Evolutionary conservation across 2,329 filamentous ascomycete species (phyloP), one percentile per base, ranked within the genome.

Genomic region (Aspergillus bombycis): DNA sequence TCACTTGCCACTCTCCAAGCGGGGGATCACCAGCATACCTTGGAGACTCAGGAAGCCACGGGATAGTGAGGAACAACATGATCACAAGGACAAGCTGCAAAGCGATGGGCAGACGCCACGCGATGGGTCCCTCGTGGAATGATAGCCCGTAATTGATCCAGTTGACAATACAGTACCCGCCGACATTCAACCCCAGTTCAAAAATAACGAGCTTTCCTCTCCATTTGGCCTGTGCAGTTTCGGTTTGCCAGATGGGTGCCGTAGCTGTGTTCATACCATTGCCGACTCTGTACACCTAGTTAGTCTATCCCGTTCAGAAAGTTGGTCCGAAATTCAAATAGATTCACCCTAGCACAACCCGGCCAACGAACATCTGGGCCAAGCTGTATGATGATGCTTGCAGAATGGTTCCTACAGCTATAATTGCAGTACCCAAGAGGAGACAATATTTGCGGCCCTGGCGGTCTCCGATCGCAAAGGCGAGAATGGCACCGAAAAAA

Each of bases 201-300:
- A 57, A 19, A 4, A 43, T 43, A 14, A 57, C 36, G 1, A 57
- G 55, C 26, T 38, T 57, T 12, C 55, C 55, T 30, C 55, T 38
- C 36, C 34, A 30, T n/a, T 46, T 46, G 4, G n/a, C 23, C 8
- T 38, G 55, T 8, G 55, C 38, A 11, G 36, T 43, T 30, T 57
- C 55, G 8, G 36, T 57, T 23, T 57, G 55, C 21, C 41, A 57
- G 14, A 57, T 30, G 5, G 55, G 55, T 30, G 55, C 57, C 4
- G 57, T 48, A 4, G 57, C 45, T 14, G 28, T 58, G 43, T 48
- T 58, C 19, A 58, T 50, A 4, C 57, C 57, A 50, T 58, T 58
- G 14, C 56, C 56, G 45, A 48, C 14, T 9, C 56, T 58, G 32
- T 36, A 36, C 34, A 36, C 12, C 12, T 36, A 12, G 5, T 36